A percentile compares a stretch with the other conserved stretches of the same genome.
Evolutionary conservation across 805 yeast genomes (phyloP).

Genomic region (Sugiyamaella chiloensis): DNA sequence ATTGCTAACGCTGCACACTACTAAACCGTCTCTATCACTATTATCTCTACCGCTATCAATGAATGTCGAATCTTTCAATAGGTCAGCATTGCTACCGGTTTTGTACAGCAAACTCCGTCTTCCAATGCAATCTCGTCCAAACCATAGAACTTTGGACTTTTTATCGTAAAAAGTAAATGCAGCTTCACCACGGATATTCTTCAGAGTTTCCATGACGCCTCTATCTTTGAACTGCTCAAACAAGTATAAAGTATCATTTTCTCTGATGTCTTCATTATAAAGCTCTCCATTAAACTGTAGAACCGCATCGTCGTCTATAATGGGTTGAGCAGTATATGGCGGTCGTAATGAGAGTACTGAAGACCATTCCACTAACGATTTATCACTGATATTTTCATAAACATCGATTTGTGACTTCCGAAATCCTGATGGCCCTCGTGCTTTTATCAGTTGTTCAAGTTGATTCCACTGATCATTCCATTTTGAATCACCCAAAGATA

Average conservation of each 20-base stretch:
- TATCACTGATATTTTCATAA: background rate
- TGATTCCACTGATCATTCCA: background rate
- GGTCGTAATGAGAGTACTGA: slow-evolving; percentile 77
- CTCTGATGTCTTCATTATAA: slow-evolving; percentile 52
- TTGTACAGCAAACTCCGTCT: slow-evolving; percentile 66
- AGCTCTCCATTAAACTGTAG: slow-evolving; percentile 91
- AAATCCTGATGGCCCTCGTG: slow-evolving; percentile 2
- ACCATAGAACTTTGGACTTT: slow-evolving; percentile 45
- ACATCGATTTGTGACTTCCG: background rate
- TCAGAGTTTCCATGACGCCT: slow-evolving; percentile 44
- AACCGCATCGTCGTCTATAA: slow-evolving; percentile 32
- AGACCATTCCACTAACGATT: slow-evolving; percentile 41
- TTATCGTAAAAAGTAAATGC: slow-evolving; percentile 53
- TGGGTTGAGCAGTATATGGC: slow-evolving; percentile 79
- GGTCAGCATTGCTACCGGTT: slow-evolving; percentile 18
- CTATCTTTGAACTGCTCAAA: slow-evolving; percentile 35
- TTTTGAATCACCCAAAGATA: slow-evolving; percentile 1
- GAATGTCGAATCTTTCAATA: too few relatives aligned
- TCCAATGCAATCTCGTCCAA: slow-evolving; percentile 84
- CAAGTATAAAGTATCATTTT: slow-evolving; percentile 65
- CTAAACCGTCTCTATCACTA: slow-evolving; percentile 38
- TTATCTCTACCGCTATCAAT: too few relatives aligned
- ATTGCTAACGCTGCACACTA: slow-evolving; percentile 44
- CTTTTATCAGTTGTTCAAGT: background rate
- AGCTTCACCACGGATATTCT: slow-evolving; percentile 71